These are phyloP conservation scores for Cardiospermum halicacabum DNA, from an alignment of 345 rosid genomes.

Conservation along the genomic window DNA sequence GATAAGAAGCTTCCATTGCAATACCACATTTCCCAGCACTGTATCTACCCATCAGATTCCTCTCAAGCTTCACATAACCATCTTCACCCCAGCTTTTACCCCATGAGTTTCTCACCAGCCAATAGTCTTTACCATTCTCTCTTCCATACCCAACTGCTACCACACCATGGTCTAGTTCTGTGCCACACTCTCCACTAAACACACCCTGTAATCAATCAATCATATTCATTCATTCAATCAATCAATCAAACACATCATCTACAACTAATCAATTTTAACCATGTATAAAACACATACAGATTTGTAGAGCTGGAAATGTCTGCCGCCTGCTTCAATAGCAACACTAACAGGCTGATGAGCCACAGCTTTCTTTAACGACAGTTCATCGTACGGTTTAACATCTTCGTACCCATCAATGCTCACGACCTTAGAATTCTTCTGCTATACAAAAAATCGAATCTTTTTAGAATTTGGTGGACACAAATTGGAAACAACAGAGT, in stretches of 20 bases:
- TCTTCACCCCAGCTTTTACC: constrained; percentile 60
- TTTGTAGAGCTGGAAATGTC: constrained; percentile 64
- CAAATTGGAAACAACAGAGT: neutral
- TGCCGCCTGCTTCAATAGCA: constrained; percentile 94
- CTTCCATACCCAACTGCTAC: constrained; percentile 77
- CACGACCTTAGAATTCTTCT: constrained; percentile 74
- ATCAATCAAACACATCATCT: no score
- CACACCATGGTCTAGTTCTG: constrained; percentile 72
- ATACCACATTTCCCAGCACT: constrained; percentile 51
- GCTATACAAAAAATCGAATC: constrained; percentile 5
- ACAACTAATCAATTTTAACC: neutral
- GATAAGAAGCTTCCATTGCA: constrained; percentile 53
- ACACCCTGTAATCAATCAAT: constrained; percentile 47
- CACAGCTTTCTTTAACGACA: constrained; percentile 62
- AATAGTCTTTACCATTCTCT: constrained; percentile 69
- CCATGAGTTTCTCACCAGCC: constrained; percentile 88
- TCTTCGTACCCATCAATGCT: constrained; percentile 77
- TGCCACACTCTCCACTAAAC: constrained; percentile 70
- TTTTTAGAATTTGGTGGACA: no score
- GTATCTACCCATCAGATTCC: constrained; percentile 21
- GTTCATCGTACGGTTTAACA: constrained; percentile 55
- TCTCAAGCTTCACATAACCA: constrained; percentile 54
- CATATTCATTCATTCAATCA: no score
- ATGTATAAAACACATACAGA: constrained; percentile 43
- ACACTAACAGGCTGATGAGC: constrained; percentile 84